Base-by-base conservation (phyloP, 129 eudicot species). In the Pittosporum tobira region DNA sequence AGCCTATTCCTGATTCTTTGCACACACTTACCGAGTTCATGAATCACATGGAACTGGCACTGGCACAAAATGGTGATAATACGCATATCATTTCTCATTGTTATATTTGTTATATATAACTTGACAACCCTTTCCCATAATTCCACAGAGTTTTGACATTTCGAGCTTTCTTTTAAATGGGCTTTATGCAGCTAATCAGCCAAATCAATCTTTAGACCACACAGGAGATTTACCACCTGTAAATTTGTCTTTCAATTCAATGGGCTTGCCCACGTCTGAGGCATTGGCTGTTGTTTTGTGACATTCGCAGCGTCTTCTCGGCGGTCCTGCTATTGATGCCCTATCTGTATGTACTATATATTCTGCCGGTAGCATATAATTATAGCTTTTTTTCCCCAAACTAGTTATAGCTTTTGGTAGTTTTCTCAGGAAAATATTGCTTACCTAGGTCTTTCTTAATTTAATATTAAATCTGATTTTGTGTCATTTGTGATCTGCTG, bases 1-100 rank as follows among this genome's bases (percentile, higher is more conserved):
- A 93, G 99, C 94, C 99, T 48, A 81, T 93, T 74, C 94, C 96
- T 14, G 85, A 84, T 81, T 87, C 99, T 1, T 59, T 93, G 69
- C 76, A 71, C 79, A 87, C 96, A 25, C 84, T 93, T 25, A 67
- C 77, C 1, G 99, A 87, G 66, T 87, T 84, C 53, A 84, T 93
- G 71, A 77, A 79, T 69, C 86, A 79, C 63, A 87, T 87, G 99
- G 99, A 87, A 73, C 73, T 40, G 36, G 75, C 81, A 63, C 68
- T 93, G 62, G 77, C 85, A 40, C 84, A 63, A 24, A 79, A 70
- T 70, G 99, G 99, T 87, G 71, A 46, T 27, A 1, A 53, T 15
- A 27, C 8, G 40, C 21, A 25, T n/a, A 26, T 46, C 16, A 19
- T 44, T 29, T 58, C 4, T 25, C 15, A 21, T 48, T 34, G 26